Evolutionary conservation across 805 yeast genomes (phyloP).

Genomic region (Schizosaccharomyces osmophilus): DNA sequence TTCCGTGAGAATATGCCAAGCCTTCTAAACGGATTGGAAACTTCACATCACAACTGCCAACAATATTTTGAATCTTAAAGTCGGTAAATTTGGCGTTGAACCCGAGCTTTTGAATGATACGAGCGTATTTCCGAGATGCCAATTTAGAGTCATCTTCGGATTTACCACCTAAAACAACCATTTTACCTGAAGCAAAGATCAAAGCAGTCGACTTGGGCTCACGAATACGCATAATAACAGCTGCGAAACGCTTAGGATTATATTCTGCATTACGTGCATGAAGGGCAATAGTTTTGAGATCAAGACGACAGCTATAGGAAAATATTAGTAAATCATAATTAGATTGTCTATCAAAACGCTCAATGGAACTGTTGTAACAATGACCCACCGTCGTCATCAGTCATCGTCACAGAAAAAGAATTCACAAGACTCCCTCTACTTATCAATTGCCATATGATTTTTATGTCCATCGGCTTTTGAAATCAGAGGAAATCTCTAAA

Average conservation of each 20-base stretch:
- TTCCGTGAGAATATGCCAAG: slow-evolving; percentile 90
- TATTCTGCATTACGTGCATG: slow-evolving; percentile 98
- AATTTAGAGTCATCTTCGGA: slow-evolving; percentile 95
- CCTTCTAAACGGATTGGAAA: slow-evolving; percentile 95
- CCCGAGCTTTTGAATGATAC: slow-evolving; percentile 92
- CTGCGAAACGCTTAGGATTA: slow-evolving; percentile 94
- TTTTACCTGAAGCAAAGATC: slow-evolving; percentile 93
- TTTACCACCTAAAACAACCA: slow-evolving; percentile 99
- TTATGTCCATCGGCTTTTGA: too few species aligned
- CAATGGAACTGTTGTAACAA: not conserved
- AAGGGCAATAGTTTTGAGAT: slow-evolving; percentile 84
- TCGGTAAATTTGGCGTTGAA: slow-evolving; percentile 95
- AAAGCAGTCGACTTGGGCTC: slow-evolving; percentile 96
- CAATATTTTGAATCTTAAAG: slow-evolving; percentile 92
- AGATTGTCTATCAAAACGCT: not conserved
- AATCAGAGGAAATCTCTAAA: too few species aligned
- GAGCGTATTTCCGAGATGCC: slow-evolving; percentile 91
- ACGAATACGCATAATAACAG: slow-evolving; percentile 96
- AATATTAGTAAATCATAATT: not conserved
- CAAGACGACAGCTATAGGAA: slow-evolving; percentile 41
- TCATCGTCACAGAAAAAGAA: not conserved
- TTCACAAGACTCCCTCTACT: too few species aligned
- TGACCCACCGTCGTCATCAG: not conserved
- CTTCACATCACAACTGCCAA: slow-evolving; percentile 94
- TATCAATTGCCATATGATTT: too few species aligned